Percentiles rank a stretch among this genome's conserved stretches.
phyloP scores from a whole-genome alignment of 768 basidiomycete genomes.

The Hericium rajendrae region DNA sequence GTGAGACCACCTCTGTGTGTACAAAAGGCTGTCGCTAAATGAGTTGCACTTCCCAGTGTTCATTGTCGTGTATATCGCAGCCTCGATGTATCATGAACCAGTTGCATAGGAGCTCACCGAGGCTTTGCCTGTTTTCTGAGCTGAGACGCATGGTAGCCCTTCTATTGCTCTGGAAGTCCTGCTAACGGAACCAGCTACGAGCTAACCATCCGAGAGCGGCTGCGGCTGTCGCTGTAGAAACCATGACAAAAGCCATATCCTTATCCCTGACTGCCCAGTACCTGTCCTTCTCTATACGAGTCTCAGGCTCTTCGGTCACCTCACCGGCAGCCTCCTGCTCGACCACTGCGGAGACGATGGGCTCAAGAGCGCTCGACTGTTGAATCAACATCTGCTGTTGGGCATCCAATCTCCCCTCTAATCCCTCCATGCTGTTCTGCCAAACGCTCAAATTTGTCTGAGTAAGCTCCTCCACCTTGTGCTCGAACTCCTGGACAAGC shows the following conservation, averaged over 20 bases:
- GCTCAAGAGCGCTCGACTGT: background rate
- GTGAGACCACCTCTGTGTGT: slow-evolving; percentile 16
- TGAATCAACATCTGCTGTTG: slow-evolving; percentile 3
- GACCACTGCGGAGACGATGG: too few relatives aligned
- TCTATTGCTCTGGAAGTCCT: too few relatives aligned
- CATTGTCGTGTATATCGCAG: slow-evolving; percentile 47
- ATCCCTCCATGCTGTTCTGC: background rate
- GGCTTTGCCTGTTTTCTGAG: background rate
- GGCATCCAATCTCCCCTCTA: slow-evolving; percentile 6
- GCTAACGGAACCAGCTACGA: background rate
- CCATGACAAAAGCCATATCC: background rate
- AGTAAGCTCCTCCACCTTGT: slow-evolving; percentile 51
- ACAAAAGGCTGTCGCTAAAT: background rate
- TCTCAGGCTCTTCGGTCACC: background rate
- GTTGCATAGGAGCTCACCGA: background rate
- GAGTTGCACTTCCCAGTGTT: slow-evolving; percentile 23
- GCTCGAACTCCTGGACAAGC: slow-evolving; percentile 84
- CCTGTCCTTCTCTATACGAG: background rate
- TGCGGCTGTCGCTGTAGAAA: background rate
- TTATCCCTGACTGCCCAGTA: background rate
- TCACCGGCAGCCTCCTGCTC: too few relatives aligned
- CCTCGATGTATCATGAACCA: slow-evolving; percentile 18
- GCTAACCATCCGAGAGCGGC: background rate
- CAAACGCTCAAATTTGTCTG: slow-evolving; percentile 26
- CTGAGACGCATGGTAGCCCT: background rate